These are phyloP conservation scores for Eucalyptus brandiana DNA, from an alignment of 345 rosid species.

Conservation along the genomic window DNA sequence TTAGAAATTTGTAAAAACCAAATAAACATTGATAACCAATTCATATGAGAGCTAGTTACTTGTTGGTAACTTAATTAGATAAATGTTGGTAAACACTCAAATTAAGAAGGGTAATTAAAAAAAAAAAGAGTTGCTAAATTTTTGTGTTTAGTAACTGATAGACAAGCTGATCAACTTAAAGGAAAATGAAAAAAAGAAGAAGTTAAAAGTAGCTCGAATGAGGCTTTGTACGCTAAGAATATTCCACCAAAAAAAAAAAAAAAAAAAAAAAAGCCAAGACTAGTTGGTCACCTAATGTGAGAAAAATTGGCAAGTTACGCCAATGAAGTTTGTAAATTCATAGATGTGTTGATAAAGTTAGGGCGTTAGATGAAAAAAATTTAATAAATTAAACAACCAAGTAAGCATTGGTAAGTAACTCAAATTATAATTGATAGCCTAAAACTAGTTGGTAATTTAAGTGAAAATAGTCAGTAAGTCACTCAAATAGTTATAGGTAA, in stretches of 20 bases:
- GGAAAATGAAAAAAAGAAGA: too few species aligned
- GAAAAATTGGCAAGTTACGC: not conserved
- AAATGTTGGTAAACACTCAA: not conserved
- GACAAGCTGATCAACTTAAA: not conserved
- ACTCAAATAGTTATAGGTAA: not conserved
- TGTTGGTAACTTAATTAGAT: not conserved
- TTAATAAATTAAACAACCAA: not conserved
- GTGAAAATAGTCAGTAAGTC: not conserved
- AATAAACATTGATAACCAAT: not conserved
- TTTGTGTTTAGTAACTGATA: too few species aligned
- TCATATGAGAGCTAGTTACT: not conserved
- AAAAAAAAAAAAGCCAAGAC: not conserved
- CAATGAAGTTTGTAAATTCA: not conserved
- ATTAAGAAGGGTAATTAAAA: not conserved
- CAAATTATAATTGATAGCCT: not conserved
- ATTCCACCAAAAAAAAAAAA: too few species aligned
- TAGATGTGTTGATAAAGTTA: not conserved
- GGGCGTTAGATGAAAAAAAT: fast-evolving
- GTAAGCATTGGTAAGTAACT: not conserved
- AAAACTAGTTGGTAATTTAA: not conserved
- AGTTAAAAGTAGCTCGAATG: not conserved
- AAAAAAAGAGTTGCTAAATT: too few species aligned
- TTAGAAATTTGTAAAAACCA: not conserved
- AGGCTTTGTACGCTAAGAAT: not conserved
- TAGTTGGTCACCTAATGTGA: not conserved